Evolutionary conservation across 208 protist species (phyloP).

Genomic region (Leishmania lainsoni): DNA sequence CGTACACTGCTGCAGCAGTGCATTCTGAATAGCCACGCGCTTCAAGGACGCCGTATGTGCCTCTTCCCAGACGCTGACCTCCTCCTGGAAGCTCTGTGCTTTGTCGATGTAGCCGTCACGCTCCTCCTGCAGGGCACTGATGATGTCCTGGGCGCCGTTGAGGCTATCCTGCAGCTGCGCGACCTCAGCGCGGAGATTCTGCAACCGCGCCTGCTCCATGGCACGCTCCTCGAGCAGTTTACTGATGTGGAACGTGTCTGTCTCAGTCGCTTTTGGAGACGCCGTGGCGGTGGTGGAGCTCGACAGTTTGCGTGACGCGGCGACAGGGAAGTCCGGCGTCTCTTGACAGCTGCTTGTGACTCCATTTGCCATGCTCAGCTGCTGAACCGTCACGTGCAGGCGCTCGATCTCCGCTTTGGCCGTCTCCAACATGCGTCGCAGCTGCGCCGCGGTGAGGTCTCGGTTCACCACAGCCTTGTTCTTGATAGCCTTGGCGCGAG

Average conservation of each 20-base stretch:
- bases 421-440: conserved; percentile 71
- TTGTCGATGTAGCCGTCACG: conserved; percentile 37
- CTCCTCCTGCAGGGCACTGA: conserved; percentile 46
- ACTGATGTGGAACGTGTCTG: conserved; percentile 26
- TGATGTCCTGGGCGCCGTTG: conserved; percentile 41
- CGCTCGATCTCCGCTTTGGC: conserved; percentile 70
- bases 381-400: conserved; percentile 34
- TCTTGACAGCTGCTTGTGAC: background rate
- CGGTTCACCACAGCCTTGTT: conserved; percentile 86
- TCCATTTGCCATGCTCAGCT: conserved; percentile 10
- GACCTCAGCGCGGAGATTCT: conserved; percentile 39
- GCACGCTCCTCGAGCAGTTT: conserved; percentile 46
- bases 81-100: conserved; percentile 46
- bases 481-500: conserved; percentile 81
- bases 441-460: conserved; percentile 74
- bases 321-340: conserved; percentile 7
- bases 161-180: conserved; percentile 51
- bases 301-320: conserved; percentile 17
- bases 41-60: conserved; percentile 47
- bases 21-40: conserved; percentile 31
- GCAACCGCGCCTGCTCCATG: conserved; percentile 40
- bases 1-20: conserved; percentile 31
- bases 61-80: conserved; percentile 70
- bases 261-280: background rate
- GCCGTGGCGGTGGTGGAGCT: conserved; percentile 11